Evolutionary conservation across 352 stramenopile genomes (phyloP).

Genomic region (Phytophthora fragariaefolia): DNA sequence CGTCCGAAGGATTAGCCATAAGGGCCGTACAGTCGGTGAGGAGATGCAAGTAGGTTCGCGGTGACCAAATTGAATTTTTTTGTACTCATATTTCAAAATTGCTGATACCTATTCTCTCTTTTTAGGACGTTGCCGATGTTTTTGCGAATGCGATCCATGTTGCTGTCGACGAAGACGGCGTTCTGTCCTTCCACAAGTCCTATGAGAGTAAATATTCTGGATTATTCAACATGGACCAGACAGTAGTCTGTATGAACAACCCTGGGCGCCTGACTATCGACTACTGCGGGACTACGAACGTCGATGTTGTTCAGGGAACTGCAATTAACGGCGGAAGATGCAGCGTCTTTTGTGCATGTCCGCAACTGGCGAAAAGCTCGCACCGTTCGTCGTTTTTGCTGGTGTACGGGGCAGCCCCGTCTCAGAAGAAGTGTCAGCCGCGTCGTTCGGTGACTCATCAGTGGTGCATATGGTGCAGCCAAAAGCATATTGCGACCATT

Average conservation of each 20-base stretch:
- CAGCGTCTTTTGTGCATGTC: slow-evolving; percentile 9
- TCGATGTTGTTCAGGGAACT: slow-evolving; percentile 8
- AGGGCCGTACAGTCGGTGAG: not conserved
- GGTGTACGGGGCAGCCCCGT: not conserved
- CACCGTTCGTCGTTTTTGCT: slow-evolving; percentile 1
- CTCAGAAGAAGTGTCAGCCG: not conserved
- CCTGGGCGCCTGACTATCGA: not conserved
- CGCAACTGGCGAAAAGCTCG: not conserved
- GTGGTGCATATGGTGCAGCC: not conserved
- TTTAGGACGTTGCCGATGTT: slow-evolving; percentile 8
- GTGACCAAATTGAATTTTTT: not conserved
- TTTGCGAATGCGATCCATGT: slow-evolving; percentile 3
- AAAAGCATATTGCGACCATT: slow-evolving; percentile 9
- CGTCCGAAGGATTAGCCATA: not conserved
- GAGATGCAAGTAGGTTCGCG: not conserved
- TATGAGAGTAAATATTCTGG: not conserved
- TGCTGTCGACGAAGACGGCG: not conserved
- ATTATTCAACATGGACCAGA: slow-evolving; percentile 14
- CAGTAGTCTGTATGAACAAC: slow-evolving; percentile 8
- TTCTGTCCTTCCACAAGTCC: too few species aligned
- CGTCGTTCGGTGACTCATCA: not conserved
- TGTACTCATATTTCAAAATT: not conserved
- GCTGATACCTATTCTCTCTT: too few species aligned
- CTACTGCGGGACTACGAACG: not conserved
- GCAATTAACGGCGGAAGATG: not conserved